These are phyloP conservation scores for Dictyophora rubrovolvata DNA, from an alignment of 768 basidiomycete genomes.

Conservation along the genomic window DNA sequence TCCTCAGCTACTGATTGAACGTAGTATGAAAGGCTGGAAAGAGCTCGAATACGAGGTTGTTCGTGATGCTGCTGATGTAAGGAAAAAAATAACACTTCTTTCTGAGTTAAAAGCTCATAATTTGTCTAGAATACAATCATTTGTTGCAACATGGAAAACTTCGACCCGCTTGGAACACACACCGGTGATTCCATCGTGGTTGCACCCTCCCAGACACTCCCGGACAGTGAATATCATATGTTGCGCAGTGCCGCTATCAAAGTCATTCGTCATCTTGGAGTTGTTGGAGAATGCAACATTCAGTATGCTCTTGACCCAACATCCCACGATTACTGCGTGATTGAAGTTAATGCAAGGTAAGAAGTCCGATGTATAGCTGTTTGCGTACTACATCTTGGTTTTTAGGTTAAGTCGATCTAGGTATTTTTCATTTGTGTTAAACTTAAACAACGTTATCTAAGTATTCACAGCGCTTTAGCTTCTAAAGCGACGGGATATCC, in stretches of 20 bases:
- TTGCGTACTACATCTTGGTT: slow-evolving; percentile 4
- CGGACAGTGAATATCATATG: slow-evolving; percentile 99
- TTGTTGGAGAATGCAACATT: slow-evolving; percentile 93
- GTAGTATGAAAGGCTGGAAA: slow-evolving; percentile 99
- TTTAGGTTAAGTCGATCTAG: slow-evolving; percentile 69
- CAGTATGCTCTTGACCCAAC: slow-evolving; percentile 96
- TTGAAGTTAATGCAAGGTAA: slow-evolving; percentile 92
- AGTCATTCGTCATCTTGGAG: slow-evolving; percentile 82
- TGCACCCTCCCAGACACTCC: slow-evolving; percentile 94
- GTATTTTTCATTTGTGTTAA: slow-evolving; percentile 24
- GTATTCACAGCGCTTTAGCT: slow-evolving; percentile 64
- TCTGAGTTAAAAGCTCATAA: neutral
- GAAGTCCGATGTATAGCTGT: slow-evolving; percentile 15
- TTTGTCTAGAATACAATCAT: slow-evolving; percentile 87
- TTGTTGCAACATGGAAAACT: slow-evolving; percentile 99
- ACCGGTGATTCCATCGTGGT: slow-evolving; percentile 99
- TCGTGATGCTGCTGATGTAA: slow-evolving; percentile 90
- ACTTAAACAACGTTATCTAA: slow-evolving; percentile 5
- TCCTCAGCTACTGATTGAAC: slow-evolving; percentile 95
- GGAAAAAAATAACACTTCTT: slow-evolving; percentile 21
- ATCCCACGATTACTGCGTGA: slow-evolving; percentile 92
- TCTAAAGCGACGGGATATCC: slow-evolving; percentile 99
- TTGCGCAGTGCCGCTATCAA: slow-evolving; percentile 95
- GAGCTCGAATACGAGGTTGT: slow-evolving; percentile 99
- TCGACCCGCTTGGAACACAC: slow-evolving; percentile 97